A percentile compares a stretch with the other conserved stretches of the same genome.
These are phyloP conservation scores for Rosellinia necatrix DNA, from an alignment of 2,329 filamentous ascomycete species.

Conservation along the genomic window DNA sequence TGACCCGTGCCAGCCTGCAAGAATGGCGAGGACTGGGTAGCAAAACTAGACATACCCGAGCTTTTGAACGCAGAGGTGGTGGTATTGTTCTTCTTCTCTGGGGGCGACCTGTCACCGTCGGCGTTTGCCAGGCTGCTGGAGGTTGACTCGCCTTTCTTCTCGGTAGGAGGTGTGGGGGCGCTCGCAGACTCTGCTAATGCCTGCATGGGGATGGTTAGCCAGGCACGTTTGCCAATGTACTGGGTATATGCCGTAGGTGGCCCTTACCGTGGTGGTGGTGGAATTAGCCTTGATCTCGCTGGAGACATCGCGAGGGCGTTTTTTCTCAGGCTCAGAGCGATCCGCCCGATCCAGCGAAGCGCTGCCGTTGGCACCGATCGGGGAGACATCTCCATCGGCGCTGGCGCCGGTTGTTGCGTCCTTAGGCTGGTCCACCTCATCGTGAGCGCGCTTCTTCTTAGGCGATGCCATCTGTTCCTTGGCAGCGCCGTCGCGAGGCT, in stretches of 20 bases:
- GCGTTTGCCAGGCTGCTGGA: slow-evolving; percentile 19
- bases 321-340: slow-evolving; percentile 67
- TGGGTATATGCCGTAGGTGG: background rate
- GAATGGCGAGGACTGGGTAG: slow-evolving; percentile 61
- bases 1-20: slow-evolving; percentile 35
- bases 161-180: slow-evolving; percentile 3
- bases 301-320: slow-evolving; percentile 61
- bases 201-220: slow-evolving; percentile 21
- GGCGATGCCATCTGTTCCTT: slow-evolving; percentile 61
- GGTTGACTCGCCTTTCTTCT: slow-evolving; percentile 13
- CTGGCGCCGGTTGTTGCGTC: slow-evolving; percentile 44
- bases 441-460: slow-evolving; percentile 69
- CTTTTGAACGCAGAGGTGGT: slow-evolving; percentile 68
- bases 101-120: slow-evolving; percentile 17
- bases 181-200: slow-evolving; percentile 19
- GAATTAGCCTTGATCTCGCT: slow-evolving; percentile 43
- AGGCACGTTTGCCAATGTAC: background rate
- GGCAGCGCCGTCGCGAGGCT: slow-evolving; percentile 44
- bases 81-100: slow-evolving; percentile 43
- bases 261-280: slow-evolving; percentile 42
- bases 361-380: slow-evolving; percentile 51
- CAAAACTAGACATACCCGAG: slow-evolving; percentile 61
- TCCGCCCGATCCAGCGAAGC: slow-evolving; percentile 50
- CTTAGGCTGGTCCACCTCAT: slow-evolving; percentile 59
- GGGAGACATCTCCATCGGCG: slow-evolving; percentile 40